Base-by-base conservation (phyloP, 1,284 basidiomycete species). In the Rhizoctonia solani region DNA sequence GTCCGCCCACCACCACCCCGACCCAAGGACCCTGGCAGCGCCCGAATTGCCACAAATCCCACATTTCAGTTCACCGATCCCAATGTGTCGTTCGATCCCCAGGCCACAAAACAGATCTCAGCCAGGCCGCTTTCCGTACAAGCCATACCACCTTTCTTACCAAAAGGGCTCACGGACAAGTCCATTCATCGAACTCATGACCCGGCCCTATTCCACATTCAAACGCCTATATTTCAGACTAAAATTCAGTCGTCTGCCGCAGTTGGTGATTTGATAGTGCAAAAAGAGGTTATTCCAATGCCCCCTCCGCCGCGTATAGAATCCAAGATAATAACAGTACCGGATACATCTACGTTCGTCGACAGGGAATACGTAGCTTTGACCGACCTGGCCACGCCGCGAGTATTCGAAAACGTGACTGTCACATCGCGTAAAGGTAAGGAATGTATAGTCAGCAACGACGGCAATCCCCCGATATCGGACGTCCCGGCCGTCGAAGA, bases 231-330 rank as follows among this genome's bases (percentile, higher is more conserved):
- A 14, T 61, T 61, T 52, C 58, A 47, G 47, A 52, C 58, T n/a
- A 61, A 30, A 21, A 46, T 13, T 11, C n/a, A 19, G n/a, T 27
- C 58, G 27, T 23, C 44, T 25, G 46, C 47, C 21, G 29, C 25
- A 21, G 19, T 32, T 4, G 16, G 19, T 8, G 47, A 34, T 5
- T 19, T 37, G 16, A 19, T 29, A 27, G 29, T 30, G 8, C 47
- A 32, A 13, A 61, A 52, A 39, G 58, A 61, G 34, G 47, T 47
- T 50, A 23, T 21, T 4, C 44, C 34, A 3, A 61, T 61, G 34
- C 58, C 58, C 14, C 46, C 58, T 52, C 46, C 58, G 25, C 58
- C 58, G 21, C 46, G 58, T 9, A 61, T 61, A 37, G 58, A 61
- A 27, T 4, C 50, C 25, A 37, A 37, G 47, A 8, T 25, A 50